Conservation (phyloP, 2,329 filamentous ascomycete genomes). For the Tolypocladium ovalisporum region DNA sequence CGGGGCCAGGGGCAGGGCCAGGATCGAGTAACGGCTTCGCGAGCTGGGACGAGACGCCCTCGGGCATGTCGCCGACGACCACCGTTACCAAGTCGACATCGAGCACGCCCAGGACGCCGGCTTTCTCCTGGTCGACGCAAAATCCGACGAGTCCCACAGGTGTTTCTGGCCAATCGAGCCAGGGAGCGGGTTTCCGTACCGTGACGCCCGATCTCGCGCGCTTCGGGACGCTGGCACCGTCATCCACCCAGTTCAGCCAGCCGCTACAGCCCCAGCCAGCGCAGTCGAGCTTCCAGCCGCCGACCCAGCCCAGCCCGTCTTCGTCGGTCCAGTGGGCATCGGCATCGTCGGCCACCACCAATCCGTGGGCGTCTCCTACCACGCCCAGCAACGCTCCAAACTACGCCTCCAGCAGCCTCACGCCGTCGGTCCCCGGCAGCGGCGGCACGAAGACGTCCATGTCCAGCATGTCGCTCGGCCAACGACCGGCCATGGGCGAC, state of each 20-base stretch:
- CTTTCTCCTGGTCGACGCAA: conserved; percentile 57
- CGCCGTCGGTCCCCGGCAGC: conserved; percentile 13
- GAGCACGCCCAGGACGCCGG: conserved; percentile 30
- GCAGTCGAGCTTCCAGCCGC: conserved; percentile 13
- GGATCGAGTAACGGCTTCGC: conserved; percentile 30
- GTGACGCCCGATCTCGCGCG: conserved; percentile 47
- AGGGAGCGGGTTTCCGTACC: conserved; percentile 37
- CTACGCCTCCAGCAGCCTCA: conserved; percentile 10
- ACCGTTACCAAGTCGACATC: conserved; percentile 16
- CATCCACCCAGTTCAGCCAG: conserved; percentile 52
- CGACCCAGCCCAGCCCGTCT: conserved; percentile 14
- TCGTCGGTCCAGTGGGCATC: conserved; percentile 42
- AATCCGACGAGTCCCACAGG: conserved; percentile 26
- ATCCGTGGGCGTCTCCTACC: conserved; percentile 36
- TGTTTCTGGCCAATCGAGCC: conserved; percentile 19
- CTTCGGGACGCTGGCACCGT: conserved; percentile 45
- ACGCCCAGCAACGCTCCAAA: conserved; percentile 12
- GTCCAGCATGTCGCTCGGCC: conserved; percentile 36
- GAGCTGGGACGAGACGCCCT: conserved; percentile 38
- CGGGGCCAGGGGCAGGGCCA: conserved; percentile 16
- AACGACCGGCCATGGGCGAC: conserved; percentile 22
- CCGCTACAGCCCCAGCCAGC: conserved; percentile 36
- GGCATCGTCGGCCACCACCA: conserved; percentile 25
- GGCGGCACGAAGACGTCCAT: conserved; percentile 29
- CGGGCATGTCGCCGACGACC: conserved; percentile 21